A percentile compares a stretch with the other conserved stretches of the same genome.
phyloP scores from a whole-genome alignment of 352 stramenopile genomes.

The Phytophthora cryptogea region DNA sequence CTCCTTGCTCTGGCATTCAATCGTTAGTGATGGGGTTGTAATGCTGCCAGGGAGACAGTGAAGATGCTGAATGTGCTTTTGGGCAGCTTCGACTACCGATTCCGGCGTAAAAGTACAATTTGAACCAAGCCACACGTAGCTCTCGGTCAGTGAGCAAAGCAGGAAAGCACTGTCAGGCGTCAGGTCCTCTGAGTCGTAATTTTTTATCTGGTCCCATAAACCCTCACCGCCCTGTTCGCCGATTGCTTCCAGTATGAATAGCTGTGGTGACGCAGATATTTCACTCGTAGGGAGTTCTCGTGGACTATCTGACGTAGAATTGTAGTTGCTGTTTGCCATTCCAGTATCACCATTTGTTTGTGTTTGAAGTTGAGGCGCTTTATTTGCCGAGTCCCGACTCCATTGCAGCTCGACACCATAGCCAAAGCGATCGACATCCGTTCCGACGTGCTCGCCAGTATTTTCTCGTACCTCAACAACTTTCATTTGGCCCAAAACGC shows the following conservation, averaged over 20 bases:
- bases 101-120: slow-evolving; percentile 12
- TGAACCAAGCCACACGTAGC: slow-evolving; percentile 54
- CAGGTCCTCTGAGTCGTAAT: slow-evolving; percentile 71
- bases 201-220: slow-evolving; percentile 55
- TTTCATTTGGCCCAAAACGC: not conserved
- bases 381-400: slow-evolving; percentile 6
- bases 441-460: not conserved
- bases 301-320: not conserved
- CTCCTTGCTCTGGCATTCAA: slow-evolving; percentile 42
- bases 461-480: slow-evolving; percentile 13
- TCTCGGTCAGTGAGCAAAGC: slow-evolving; percentile 18
- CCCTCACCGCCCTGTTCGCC: slow-evolving; percentile 3
- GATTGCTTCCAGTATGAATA: slow-evolving; percentile 48
- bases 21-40: not conserved
- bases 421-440: slow-evolving; percentile 36
- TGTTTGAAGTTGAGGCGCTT: not conserved
- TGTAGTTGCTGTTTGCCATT: not conserved
- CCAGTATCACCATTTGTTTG: slow-evolving; percentile 2
- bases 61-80: slow-evolving; percentile 17
- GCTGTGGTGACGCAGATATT: slow-evolving; percentile 10
- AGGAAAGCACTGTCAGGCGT: slow-evolving; percentile 39
- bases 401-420: slow-evolving; percentile 49
- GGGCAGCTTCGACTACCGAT: slow-evolving; percentile 22
- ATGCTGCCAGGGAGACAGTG: not conserved
- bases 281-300: not conserved